These are phyloP conservation scores for Rhizopogon vesiculosus DNA, from an alignment of 768 basidiomycete genomes.

Conservation along the genomic window DNA sequence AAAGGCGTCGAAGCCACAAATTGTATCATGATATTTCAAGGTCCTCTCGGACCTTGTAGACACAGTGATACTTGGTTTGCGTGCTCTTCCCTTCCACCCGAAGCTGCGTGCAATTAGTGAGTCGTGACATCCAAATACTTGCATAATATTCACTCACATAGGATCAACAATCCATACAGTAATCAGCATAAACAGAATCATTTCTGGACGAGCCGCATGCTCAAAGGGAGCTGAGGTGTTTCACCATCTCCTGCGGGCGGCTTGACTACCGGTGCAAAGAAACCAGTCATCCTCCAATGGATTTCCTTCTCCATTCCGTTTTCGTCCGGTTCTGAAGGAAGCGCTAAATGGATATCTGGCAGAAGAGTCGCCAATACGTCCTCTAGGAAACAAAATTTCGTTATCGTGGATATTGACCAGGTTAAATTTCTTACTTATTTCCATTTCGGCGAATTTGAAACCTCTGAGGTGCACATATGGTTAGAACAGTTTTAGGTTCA, in stretches of 20 bases:
- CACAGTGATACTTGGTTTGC: not conserved
- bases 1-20: no score
- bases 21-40: no score
- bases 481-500: not conserved
- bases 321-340: conserved; percentile 11
- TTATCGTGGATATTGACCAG: not conserved
- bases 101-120: conserved; percentile 9
- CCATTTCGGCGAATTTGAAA: conserved; percentile 42
- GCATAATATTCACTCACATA: conserved; percentile 24
- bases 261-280: conserved; percentile 19
- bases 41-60: no score
- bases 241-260: conserved; percentile 17
- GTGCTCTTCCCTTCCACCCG: conserved; percentile 19
- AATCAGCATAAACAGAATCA: not conserved
- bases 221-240: conserved; percentile 17
- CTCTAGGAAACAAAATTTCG: conserved; percentile 7
- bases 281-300: conserved; percentile 18
- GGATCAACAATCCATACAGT: conserved; percentile 5
- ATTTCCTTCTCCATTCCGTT: conserved; percentile 13
- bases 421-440: conserved; percentile 36
- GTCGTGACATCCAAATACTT: not conserved
- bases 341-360: conserved; percentile 16
- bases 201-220: not conserved
- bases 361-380: conserved; percentile 20
- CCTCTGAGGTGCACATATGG: conserved; percentile 11